These are phyloP conservation scores for Plantago coronopus DNA, from an alignment of 305 asterid genomes.

Conservation along the genomic window DNA sequence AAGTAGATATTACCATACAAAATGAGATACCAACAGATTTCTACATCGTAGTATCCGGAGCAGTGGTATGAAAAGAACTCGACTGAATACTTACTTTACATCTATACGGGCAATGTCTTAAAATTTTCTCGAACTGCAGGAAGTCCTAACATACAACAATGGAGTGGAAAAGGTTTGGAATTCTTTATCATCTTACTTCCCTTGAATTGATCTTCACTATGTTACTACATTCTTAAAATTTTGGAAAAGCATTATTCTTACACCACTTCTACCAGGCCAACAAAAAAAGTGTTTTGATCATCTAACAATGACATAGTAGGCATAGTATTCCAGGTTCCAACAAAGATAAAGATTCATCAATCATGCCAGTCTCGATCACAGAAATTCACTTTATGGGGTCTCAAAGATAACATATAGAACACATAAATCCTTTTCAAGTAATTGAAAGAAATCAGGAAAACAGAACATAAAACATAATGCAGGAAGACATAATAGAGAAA, in stretches of 20 bases:
- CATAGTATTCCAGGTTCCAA: no score
- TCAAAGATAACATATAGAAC: not conserved
- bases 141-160: slow-evolving; percentile 49
- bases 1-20: slow-evolving; percentile 80
- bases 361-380: not conserved
- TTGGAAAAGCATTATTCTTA: no score
- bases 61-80: slow-evolving; percentile 54
- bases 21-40: slow-evolving; percentile 92
- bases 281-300: no score
- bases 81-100: slow-evolving; percentile 10
- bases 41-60: slow-evolving; percentile 83
- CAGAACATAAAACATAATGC: slow-evolving; percentile 1
- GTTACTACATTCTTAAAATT: not conserved
- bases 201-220: not conserved
- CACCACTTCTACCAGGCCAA: no score
- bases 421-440: not conserved
- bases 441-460: not conserved
- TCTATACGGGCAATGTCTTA: slow-evolving; percentile 23
- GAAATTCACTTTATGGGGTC: not conserved
- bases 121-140: slow-evolving; percentile 57
- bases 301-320: not conserved
- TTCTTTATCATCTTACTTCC: not conserved
- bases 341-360: not conserved
- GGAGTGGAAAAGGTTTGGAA: slow-evolving; percentile 70
- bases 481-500: not conserved